Evolutionary conservation across 2,329 filamentous ascomycete species (phyloP).

Genomic region (Aaosphaeria arxii): DNA sequence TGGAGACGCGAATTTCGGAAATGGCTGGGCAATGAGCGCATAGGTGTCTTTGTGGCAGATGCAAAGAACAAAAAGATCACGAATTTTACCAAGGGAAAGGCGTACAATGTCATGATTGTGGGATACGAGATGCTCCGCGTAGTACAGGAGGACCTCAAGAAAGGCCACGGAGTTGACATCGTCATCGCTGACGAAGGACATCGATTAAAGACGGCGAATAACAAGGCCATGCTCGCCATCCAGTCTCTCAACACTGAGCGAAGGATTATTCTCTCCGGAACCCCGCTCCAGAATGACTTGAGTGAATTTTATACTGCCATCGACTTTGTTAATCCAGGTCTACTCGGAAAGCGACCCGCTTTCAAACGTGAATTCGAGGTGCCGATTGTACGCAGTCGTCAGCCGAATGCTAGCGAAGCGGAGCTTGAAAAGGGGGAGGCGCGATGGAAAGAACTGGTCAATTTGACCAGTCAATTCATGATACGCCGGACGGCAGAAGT

Average conservation of each 20-base stretch:
- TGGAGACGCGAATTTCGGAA: slow-evolving; percentile 72
- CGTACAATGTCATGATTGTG: slow-evolving; percentile 70
- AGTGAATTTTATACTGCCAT: slow-evolving; percentile 67
- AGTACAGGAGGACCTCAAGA: slow-evolving; percentile 63
- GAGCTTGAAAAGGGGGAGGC: slow-evolving; percentile 64
- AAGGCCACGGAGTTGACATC: slow-evolving; percentile 63
- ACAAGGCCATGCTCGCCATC: slow-evolving; percentile 65
- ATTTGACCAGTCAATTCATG: slow-evolving; percentile 62
- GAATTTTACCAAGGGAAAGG: slow-evolving; percentile 66
- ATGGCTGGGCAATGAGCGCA: slow-evolving; percentile 68
- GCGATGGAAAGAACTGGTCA: slow-evolving; percentile 58
- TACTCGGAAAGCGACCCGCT: slow-evolving; percentile 59
- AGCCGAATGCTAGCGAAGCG: slow-evolving; percentile 59
- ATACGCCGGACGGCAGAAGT: slow-evolving; percentile 65
- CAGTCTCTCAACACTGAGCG: slow-evolving; percentile 60
- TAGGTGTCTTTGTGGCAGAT: slow-evolving; percentile 65
- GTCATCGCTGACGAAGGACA: slow-evolving; percentile 70
- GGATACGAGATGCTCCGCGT: slow-evolving; percentile 68
- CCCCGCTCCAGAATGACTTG: slow-evolving; percentile 67
- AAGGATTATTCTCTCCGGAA: slow-evolving; percentile 63
- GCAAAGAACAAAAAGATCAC: slow-evolving; percentile 58
- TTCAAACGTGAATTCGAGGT: slow-evolving; percentile 65
- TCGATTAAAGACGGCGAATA: slow-evolving; percentile 65
- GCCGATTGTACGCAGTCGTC: slow-evolving; percentile 62
- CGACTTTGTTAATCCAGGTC: slow-evolving; percentile 66